Conservation (phyloP, 2,329 filamentous ascomycete species). For the Cladosporium velox region DNA sequence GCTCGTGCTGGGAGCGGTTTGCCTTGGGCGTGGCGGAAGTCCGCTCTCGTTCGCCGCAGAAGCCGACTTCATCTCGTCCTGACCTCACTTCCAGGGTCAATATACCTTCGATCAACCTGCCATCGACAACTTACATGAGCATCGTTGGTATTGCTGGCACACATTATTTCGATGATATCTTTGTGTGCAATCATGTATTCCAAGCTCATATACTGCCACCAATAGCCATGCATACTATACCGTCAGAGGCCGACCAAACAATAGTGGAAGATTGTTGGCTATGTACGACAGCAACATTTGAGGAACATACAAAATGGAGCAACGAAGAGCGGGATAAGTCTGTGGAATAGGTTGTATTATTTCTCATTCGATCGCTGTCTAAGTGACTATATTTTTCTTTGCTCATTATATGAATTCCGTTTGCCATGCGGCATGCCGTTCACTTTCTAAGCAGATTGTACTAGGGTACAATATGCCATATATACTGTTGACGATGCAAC, state of each 20-base stretch:
- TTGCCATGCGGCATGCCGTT: neutral
- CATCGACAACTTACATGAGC: neutral
- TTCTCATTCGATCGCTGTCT: neutral
- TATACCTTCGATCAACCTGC: neutral
- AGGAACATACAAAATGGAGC: neutral
- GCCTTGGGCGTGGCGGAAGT: neutral
- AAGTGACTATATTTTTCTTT: neutral
- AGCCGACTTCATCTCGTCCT: neutral
- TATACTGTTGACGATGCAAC: neutral
- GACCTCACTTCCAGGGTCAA: constrained; percentile 2
- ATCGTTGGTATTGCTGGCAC: neutral
- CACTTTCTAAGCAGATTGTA: neutral
- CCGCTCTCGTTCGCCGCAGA: constrained; percentile 5
- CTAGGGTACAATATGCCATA: neutral
- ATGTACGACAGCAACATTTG: neutral
- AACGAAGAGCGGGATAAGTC: neutral
- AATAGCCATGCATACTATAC: neutral
- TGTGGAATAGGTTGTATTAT: neutral
- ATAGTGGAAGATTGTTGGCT: neutral
- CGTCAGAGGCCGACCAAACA: neutral
- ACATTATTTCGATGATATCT: neutral
- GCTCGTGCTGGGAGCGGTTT: neutral
- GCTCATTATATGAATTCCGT: neutral
- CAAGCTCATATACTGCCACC: neutral
- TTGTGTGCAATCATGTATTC: neutral